phyloP scores from a whole-genome alignment of 2,329 filamentous ascomycete species.

The Talaromyces amestolkiae region DNA sequence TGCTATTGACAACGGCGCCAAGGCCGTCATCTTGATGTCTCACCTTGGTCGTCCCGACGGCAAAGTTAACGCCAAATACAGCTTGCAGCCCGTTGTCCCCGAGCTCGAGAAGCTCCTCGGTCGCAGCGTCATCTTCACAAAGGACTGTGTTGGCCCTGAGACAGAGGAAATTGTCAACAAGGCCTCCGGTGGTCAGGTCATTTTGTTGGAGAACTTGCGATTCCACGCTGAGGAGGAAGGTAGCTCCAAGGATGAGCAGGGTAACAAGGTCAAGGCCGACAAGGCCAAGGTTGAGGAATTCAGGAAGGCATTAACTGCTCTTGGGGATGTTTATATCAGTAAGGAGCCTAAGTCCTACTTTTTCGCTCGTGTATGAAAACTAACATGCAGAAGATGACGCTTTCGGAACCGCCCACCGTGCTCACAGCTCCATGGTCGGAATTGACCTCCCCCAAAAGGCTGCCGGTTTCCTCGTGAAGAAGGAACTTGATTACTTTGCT shows the following conservation, averaged over 20 bases:
- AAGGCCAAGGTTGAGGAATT: conserved; percentile 89
- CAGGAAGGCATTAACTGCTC: conserved; percentile 87
- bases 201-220: conserved; percentile 94
- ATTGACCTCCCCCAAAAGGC: conserved; percentile 94
- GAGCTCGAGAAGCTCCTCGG: conserved; percentile 88
- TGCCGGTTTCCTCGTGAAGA: conserved; percentile 98
- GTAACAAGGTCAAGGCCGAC: conserved; percentile 98
- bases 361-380: too few relatives aligned
- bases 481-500: conserved; percentile 99
- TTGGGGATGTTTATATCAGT: conserved; percentile 97
- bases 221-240: conserved; percentile 99
- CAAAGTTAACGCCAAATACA: conserved; percentile 87
- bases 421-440: conserved; percentile 99
- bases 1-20: conserved; percentile 83
- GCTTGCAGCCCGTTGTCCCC: conserved; percentile 82
- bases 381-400: conserved; percentile 72
- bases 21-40: conserved; percentile 94
- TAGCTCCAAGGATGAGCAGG: conserved; percentile 85
- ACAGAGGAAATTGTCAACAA: conserved; percentile 86
- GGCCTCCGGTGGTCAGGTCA: conserved; percentile 74
- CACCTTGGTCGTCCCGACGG: conserved; percentile 96
- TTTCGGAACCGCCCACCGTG: conserved; percentile 96
- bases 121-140: conserved; percentile 80
- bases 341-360: conserved; percentile 22
- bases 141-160: conserved; percentile 85